Percentiles rank a stretch among this genome's conserved stretches.
These are phyloP conservation scores for Passalora sequoiae DNA, from an alignment of 2,329 filamentous ascomycete genomes.

Conservation along the genomic window DNA sequence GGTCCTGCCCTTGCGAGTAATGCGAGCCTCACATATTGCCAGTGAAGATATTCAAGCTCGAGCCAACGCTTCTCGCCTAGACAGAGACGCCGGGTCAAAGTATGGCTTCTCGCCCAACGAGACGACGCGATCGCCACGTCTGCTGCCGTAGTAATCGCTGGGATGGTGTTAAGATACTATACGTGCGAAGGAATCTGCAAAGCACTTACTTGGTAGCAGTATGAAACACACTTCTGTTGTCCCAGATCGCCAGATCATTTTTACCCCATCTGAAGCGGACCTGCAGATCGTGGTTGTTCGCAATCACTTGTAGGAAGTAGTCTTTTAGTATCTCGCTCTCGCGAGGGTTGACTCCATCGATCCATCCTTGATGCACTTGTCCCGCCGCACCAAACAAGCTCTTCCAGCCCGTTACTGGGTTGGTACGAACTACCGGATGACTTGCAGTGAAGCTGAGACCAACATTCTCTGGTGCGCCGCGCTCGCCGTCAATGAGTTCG, in stretches of 20 bases:
- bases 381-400: constrained; percentile 48
- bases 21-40: no score
- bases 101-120: constrained; percentile 22
- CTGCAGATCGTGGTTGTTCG: constrained; percentile 62
- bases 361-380: constrained; percentile 42
- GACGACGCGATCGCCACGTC: constrained; percentile 18
- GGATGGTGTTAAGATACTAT: not conserved
- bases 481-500: constrained; percentile 25
- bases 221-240: constrained; percentile 20
- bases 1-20: no score
- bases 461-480: constrained; percentile 20
- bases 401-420: constrained; percentile 60
- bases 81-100: constrained; percentile 16
- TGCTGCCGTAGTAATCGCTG: constrained; percentile 18
- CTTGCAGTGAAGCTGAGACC: constrained; percentile 13
- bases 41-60: no score
- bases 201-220: constrained; percentile 15
- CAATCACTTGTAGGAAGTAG: constrained; percentile 33
- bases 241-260: constrained; percentile 56
- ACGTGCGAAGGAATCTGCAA: not conserved
- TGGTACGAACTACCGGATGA: constrained; percentile 54
- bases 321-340: constrained; percentile 26
- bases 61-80: constrained; percentile 18
- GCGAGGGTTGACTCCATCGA: constrained; percentile 46
- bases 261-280: constrained; percentile 61